Conservation (phyloP, 2,329 filamentous ascomycete genomes). For the Botryosphaeria dothidea region DNA sequence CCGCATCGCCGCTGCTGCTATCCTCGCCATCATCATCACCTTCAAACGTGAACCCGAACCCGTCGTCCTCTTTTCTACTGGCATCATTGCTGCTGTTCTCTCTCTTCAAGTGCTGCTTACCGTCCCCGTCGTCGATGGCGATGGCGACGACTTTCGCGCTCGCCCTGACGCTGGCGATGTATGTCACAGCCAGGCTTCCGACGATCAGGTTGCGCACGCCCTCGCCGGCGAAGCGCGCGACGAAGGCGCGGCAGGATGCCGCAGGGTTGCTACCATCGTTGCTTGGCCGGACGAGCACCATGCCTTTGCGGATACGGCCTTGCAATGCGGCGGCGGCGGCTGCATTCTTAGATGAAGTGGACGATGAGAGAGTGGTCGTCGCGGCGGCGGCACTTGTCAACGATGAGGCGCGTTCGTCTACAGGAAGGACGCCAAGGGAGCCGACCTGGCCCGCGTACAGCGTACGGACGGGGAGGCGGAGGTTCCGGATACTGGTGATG, state of each 20-base stretch:
- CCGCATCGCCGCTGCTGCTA: conserved; percentile 34
- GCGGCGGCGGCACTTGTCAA: background rate
- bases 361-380: background rate
- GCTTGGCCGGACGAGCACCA: conserved; percentile 70
- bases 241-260: conserved; percentile 50
- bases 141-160: conserved; percentile 70
- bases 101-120: background rate
- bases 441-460: conserved; percentile 83
- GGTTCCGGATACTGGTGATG: conserved; percentile 83
- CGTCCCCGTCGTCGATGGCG: conserved; percentile 25
- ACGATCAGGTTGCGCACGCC: conserved; percentile 64
- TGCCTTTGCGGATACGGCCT: conserved; percentile 67
- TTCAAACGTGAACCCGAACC: conserved; percentile 58
- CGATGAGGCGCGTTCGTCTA: conserved; percentile 27
- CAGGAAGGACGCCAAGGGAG: conserved; percentile 73
- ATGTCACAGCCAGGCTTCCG: conserved; percentile 75
- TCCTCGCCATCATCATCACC: conserved; percentile 44
- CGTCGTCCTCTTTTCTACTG: conserved; percentile 47
- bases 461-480: conserved; percentile 77
- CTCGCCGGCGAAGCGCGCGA: conserved; percentile 65
- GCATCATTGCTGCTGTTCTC: background rate
- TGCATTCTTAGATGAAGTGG: conserved; percentile 19
- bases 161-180: conserved; percentile 83
- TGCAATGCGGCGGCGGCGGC: background rate
- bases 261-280: conserved; percentile 34